Evolutionary conservation across 768 basidiomycete species (phyloP).

Genomic region (Neoboletus subvelutipes): DNA sequence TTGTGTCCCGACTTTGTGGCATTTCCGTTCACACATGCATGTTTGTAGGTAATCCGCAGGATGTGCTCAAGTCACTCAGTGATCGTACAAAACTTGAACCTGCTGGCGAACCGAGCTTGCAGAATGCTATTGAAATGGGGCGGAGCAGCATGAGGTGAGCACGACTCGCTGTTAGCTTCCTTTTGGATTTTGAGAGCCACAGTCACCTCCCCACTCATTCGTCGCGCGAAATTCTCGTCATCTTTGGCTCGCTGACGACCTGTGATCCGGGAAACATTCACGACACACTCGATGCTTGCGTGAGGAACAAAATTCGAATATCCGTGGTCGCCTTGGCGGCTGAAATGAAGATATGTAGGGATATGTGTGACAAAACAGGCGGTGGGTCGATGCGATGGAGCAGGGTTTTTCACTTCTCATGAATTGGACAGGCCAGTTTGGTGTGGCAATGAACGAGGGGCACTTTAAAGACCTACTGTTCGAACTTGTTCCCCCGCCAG

Average conservation of each 20-base stretch:
- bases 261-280: constrained; percentile 98
- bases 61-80: constrained; percentile 82
- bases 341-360: constrained; percentile 97
- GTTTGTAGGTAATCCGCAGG: constrained; percentile 85
- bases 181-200: constrained; percentile 7
- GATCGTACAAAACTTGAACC: constrained; percentile 90
- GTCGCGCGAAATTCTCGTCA: constrained; percentile 90
- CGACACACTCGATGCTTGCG: constrained; percentile 84
- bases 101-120: constrained; percentile 89
- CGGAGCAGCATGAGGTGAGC: constrained; percentile 84
- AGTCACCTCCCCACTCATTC: constrained; percentile 98
- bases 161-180: neutral
- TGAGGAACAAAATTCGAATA: constrained; percentile 83
- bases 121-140: constrained; percentile 98
- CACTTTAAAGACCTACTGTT: constrained; percentile 96
- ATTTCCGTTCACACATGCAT: constrained; percentile 4
- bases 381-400: constrained; percentile 45
- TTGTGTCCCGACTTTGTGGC: neutral
- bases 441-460: constrained; percentile 97
- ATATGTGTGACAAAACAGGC: constrained; percentile 87
- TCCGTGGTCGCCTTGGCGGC: constrained; percentile 93
- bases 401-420: constrained; percentile 10
- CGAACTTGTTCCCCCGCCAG: constrained; percentile 93
- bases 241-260: constrained; percentile 94
- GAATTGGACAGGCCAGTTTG: constrained; percentile 66